Conservation (phyloP, 2,329 filamentous ascomycete genomes). For the Hortaea sp. region DNA sequence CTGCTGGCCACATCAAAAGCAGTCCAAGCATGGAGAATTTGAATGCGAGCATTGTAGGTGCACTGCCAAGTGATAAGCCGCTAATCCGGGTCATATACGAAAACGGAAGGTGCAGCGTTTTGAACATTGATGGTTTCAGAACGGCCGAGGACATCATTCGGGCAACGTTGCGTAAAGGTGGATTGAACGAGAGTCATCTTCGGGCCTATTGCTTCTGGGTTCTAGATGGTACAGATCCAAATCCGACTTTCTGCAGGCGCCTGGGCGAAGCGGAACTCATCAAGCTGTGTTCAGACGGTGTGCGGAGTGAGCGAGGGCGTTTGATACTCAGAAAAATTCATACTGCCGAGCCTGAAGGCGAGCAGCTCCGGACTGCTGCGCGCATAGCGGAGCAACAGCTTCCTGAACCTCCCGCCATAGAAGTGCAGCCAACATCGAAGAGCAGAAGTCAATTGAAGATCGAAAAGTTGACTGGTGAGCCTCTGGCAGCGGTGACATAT, state of each 20-base stretch:
- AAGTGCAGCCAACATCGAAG: conserved; percentile 51
- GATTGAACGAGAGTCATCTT: conserved; percentile 79
- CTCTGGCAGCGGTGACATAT: conserved; percentile 73
- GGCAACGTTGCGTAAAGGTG: conserved; percentile 78
- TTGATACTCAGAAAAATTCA: conserved; percentile 90
- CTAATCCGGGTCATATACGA: conserved; percentile 91
- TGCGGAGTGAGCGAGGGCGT: conserved; percentile 75
- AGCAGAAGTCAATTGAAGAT: conserved; percentile 78
- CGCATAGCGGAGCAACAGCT: conserved; percentile 78
- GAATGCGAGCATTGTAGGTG: conserved; percentile 57
- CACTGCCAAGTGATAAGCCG: conserved; percentile 73
- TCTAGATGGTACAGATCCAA: conserved; percentile 72
- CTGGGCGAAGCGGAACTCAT: conserved; percentile 81
- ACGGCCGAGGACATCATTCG: conserved; percentile 89
- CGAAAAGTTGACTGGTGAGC: conserved; percentile 80
- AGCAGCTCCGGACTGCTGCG: conserved; percentile 78
- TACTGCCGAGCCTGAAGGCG: conserved; percentile 74
- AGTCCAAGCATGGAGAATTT: conserved; percentile 78
- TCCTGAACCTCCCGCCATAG: conserved; percentile 43
- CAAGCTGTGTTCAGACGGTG: conserved; percentile 79
- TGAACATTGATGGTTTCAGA: conserved; percentile 85
- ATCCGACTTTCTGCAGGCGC: conserved; percentile 69
- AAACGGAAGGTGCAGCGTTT: conserved; percentile 80
- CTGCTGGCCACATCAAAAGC: conserved; percentile 60
- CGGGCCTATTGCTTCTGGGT: conserved; percentile 97